Conservation (phyloP, 2,329 filamentous ascomycete genomes). For the Fusarium sp. region DNA sequence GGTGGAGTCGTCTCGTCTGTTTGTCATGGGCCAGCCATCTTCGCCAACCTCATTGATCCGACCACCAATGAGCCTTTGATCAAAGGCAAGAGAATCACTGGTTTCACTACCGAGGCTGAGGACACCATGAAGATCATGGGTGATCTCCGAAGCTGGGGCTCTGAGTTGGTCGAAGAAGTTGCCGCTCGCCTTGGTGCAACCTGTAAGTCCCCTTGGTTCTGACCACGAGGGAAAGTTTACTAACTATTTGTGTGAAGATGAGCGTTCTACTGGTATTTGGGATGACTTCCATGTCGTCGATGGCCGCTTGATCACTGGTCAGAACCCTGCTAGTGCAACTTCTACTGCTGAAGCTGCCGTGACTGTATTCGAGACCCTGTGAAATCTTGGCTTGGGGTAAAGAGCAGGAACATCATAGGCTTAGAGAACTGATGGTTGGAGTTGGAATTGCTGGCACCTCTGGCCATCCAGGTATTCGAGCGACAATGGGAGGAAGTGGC, state of each 20-base stretch:
- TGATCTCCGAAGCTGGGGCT: background rate
- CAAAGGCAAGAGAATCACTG: slow-evolving; percentile 10
- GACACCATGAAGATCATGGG: slow-evolving; percentile 5
- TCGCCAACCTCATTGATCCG: slow-evolving; percentile 7
- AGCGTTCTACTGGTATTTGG: slow-evolving; percentile 7
- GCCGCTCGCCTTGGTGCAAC: slow-evolving; percentile 11
- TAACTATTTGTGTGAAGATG: background rate
- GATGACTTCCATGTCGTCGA: slow-evolving; percentile 15
- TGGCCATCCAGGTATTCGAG: fast-evolving
- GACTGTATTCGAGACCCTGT: background rate
- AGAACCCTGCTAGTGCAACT: slow-evolving; percentile 17
- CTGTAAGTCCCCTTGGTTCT: background rate
- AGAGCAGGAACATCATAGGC: background rate
- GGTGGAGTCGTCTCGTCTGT: slow-evolving; percentile 9
- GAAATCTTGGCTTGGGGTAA: background rate
- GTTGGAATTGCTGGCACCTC: too few relatives aligned
- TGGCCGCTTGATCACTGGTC: slow-evolving; percentile 13
- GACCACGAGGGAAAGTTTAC: fast-evolving
- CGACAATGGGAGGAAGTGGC: fast-evolving
- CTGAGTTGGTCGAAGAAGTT: slow-evolving; percentile 8
- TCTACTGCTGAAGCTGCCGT: slow-evolving; percentile 10
- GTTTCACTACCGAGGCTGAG: slow-evolving; percentile 14
- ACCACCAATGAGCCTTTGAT: slow-evolving; percentile 13
- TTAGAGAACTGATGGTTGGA: background rate
- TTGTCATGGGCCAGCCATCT: slow-evolving; percentile 13